phyloP scores from a whole-genome alignment of 345 rosid species.

The Turnera subulata region DNA sequence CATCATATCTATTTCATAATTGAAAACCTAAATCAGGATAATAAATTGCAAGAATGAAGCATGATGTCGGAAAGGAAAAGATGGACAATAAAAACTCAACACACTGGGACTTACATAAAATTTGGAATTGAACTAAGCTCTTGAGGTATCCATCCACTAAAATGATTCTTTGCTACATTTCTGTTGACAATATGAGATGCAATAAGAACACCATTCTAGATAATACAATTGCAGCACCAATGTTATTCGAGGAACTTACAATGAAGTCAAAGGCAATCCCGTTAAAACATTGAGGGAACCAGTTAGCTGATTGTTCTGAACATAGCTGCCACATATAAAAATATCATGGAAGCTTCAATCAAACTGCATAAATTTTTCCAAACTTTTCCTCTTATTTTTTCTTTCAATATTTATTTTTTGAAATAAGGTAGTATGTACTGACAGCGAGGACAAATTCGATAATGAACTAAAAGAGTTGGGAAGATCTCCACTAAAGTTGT shows the following conservation, averaged over 20 bases:
- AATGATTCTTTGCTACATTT: constrained; percentile 85
- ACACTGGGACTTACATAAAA: constrained; percentile 55
- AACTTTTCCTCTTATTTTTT: background rate
- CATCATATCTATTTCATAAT: constrained; percentile 59
- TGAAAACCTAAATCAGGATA: constrained; percentile 13
- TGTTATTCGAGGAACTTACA: constrained; percentile 50
- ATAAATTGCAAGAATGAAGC: constrained; percentile 1
- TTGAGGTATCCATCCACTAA: constrained; percentile 84
- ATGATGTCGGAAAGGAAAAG: constrained; percentile 2
- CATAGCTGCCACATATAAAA: constrained; percentile 49
- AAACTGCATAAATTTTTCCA: constrained; percentile 5
- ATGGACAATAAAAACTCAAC: background rate
- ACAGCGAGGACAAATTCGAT: constrained; percentile 71
- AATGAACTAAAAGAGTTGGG: constrained; percentile 70
- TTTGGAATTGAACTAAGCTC: constrained; percentile 61
- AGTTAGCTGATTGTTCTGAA: constrained; percentile 87
- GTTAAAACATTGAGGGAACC: constrained; percentile 71
- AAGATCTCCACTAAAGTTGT: constrained; percentile 88
- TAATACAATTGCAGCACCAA: background rate
- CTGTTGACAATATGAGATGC: constrained; percentile 37
- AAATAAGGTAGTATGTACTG: constrained; percentile 36
- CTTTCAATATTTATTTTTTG: background rate
- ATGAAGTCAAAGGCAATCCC: constrained; percentile 58
- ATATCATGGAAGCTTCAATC: constrained; percentile 12
- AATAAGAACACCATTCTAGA: constrained; percentile 14